These are phyloP conservation scores for Talaromyces nanjingensis DNA, from an alignment of 495 filamentous ascomycete species.

Conservation along the genomic window DNA sequence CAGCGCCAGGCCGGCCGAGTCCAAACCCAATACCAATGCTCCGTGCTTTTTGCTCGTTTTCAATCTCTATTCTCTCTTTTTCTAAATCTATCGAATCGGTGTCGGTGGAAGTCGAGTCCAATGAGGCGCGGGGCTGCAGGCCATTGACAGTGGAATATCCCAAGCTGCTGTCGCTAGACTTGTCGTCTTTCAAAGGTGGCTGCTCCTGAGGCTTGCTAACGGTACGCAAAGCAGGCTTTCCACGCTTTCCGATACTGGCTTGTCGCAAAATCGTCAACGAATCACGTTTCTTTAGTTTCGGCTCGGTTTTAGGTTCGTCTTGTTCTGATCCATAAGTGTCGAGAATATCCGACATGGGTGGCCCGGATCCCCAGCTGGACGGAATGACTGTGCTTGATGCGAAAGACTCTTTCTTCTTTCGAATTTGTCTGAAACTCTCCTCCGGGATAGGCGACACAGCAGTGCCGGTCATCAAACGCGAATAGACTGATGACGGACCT, in stretches of 20 bases:
- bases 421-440: conserved; percentile 53
- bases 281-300: conserved; percentile 50
- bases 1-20: conserved; percentile 17
- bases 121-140: neutral
- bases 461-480: conserved; percentile 44
- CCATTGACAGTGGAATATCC: conserved; percentile 1
- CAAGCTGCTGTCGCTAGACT: conserved; percentile 2
- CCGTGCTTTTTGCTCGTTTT: conserved; percentile 2
- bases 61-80: conserved; percentile 5
- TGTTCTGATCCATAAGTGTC: conserved; percentile 32
- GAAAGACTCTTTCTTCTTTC: conserved; percentile 56
- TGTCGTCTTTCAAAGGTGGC: neutral
- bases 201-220: conserved; percentile 24
- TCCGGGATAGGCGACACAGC: conserved; percentile 87
- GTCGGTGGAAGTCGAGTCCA: conserved; percentile 8
- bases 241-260: conserved; percentile 69
- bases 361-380: conserved; percentile 56
- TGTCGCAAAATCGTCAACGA: conserved; percentile 62
- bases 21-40: neutral
- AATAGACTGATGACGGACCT: conserved; percentile 67
- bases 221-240: conserved; percentile 63
- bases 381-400: conserved; percentile 80
- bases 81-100: conserved; percentile 7
- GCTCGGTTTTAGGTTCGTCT: conserved; percentile 37
- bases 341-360: conserved; percentile 40